A percentile compares a stretch with the other conserved stretches of the same genome.
Conservation (phyloP, 1,139 yeast genomes). For the Trichomonascaceae sp. region DNA sequence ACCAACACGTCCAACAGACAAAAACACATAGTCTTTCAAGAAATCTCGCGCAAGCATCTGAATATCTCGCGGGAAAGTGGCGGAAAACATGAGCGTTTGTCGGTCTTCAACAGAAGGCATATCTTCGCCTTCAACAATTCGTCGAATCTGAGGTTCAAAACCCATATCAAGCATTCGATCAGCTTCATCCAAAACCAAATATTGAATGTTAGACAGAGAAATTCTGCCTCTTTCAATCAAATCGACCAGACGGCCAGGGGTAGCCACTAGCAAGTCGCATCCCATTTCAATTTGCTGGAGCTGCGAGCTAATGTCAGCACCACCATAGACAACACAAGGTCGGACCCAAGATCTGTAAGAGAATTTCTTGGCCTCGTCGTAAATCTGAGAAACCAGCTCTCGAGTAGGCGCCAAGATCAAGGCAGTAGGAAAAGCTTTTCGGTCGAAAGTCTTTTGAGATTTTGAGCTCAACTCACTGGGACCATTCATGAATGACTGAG, state of each 20-base stretch:
- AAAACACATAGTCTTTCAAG: conserved; percentile 89
- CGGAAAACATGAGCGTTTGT: conserved; percentile 97
- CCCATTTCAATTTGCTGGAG: conserved; percentile 87
- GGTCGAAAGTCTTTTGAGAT: conserved; percentile 38
- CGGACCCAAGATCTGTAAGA: conserved; percentile 98
- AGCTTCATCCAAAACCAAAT: conserved; percentile 95
- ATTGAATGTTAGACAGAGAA: conserved; percentile 83
- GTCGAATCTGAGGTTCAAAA: conserved; percentile 98
- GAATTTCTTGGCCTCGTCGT: conserved; percentile 91
- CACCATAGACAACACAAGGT: conserved; percentile 97
- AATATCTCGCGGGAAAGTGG: conserved; percentile 97
- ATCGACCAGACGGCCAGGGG: conserved; percentile 98
- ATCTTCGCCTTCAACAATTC: conserved; percentile 94
- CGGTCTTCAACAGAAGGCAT: conserved; percentile 89
- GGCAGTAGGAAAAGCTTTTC: conserved; percentile 90
- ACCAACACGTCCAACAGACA: conserved; percentile 97
- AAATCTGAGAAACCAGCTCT: conserved; percentile 96
- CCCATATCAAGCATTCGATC: conserved; percentile 99
- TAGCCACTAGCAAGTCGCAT: conserved; percentile 92
- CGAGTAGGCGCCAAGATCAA: conserved; percentile 97
- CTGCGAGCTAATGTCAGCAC: conserved; percentile 89
- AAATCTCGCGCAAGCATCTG: conserved; percentile 96
- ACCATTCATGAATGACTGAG: conserved; percentile 84
- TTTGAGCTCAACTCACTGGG: conserved; percentile 62
- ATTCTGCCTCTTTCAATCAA: conserved; percentile 91